A percentile compares a stretch with the other conserved stretches of the same genome.
Conservation (phyloP, 805 yeast genomes). For the Kluyveromyces siamensis region DNA sequence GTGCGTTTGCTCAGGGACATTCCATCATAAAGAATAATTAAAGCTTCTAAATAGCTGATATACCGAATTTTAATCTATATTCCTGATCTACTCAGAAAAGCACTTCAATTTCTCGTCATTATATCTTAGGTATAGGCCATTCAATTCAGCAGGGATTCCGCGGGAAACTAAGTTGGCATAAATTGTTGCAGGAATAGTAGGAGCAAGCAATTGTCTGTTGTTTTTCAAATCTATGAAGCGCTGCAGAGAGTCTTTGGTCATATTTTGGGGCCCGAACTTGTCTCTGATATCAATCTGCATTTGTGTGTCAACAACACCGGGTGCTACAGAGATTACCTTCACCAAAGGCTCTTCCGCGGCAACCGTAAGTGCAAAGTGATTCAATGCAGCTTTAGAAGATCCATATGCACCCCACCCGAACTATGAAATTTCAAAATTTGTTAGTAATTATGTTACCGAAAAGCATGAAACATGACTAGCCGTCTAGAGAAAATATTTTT, state of each 20-base stretch:
- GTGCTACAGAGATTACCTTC: conserved; percentile 64
- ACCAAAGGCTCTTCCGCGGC: conserved; percentile 54
- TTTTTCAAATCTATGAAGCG: conserved; percentile 57
- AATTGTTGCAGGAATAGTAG: conserved; percentile 63
- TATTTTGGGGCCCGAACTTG: conserved; percentile 41
- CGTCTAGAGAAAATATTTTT: conserved; percentile 2
- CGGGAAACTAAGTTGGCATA: conserved; percentile 56
- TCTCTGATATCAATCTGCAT: conserved; percentile 83
- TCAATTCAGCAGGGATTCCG: conserved; percentile 48
- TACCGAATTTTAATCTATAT: too few species aligned
- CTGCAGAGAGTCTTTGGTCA: conserved; percentile 51
- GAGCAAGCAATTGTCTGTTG: conserved; percentile 49
- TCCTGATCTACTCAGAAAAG: neutral
- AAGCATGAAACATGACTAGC: neutral
- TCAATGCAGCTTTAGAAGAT: conserved; percentile 82
- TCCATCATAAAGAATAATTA: too few species aligned
- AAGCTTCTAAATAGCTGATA: too few species aligned
- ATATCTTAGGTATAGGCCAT: conserved; percentile 64
- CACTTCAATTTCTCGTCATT: conserved; percentile 30
- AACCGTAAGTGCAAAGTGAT: conserved; percentile 60
- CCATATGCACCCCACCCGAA: conserved; percentile 91
- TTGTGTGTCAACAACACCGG: conserved; percentile 87
- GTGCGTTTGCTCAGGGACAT: too few species aligned
- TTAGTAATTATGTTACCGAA: neutral
- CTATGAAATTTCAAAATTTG: conserved; percentile 13